Conservation (phyloP, 208 protist species). For the Angomonas ambiguus region DNA sequence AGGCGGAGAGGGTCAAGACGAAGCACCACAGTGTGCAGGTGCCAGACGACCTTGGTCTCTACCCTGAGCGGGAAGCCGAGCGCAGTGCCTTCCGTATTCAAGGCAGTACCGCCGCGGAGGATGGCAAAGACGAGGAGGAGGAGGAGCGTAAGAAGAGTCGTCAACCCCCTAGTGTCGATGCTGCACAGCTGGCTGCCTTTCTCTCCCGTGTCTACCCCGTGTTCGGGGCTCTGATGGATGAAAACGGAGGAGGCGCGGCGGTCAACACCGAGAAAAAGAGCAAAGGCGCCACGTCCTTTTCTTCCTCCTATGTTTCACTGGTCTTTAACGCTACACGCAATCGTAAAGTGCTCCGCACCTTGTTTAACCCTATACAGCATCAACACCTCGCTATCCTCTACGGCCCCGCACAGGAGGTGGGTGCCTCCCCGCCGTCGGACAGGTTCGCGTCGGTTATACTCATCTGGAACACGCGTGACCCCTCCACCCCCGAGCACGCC, state of each 20-base stretch:
- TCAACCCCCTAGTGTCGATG: constrained; percentile 35
- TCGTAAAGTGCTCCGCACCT: constrained; percentile 45
- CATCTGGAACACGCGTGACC: constrained; percentile 72
- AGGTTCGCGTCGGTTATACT: constrained; percentile 62
- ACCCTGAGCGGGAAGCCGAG: constrained; percentile 54
- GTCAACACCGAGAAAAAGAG: constrained; percentile 10
- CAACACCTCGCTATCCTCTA: constrained; percentile 51
- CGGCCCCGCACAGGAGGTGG: constrained; percentile 23
- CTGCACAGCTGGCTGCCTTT: constrained; percentile 44
- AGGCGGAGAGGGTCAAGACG: constrained; percentile 55
- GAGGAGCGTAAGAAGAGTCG: background rate
- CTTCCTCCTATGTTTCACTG: constrained; percentile 42
- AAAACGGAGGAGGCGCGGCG: constrained; percentile 29
- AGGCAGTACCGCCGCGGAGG: constrained; percentile 1
- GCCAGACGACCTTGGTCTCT: constrained; percentile 76
- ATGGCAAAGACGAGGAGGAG: background rate
- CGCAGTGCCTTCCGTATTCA: constrained; percentile 22
- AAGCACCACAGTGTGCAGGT: constrained; percentile 33
- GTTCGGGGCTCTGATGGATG: constrained; percentile 60
- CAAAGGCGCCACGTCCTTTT: constrained; percentile 54
- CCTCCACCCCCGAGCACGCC: constrained; percentile 48
- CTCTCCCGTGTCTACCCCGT: constrained; percentile 64
- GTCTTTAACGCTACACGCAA: constrained; percentile 39
- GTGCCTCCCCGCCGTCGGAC: constrained; percentile 38
- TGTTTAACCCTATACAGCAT: constrained; percentile 37